Evolutionary conservation across 306 rosid genomes (phyloP), one percentile per base, ranked within the genome.

Genomic region (Vicia faba): DNA sequence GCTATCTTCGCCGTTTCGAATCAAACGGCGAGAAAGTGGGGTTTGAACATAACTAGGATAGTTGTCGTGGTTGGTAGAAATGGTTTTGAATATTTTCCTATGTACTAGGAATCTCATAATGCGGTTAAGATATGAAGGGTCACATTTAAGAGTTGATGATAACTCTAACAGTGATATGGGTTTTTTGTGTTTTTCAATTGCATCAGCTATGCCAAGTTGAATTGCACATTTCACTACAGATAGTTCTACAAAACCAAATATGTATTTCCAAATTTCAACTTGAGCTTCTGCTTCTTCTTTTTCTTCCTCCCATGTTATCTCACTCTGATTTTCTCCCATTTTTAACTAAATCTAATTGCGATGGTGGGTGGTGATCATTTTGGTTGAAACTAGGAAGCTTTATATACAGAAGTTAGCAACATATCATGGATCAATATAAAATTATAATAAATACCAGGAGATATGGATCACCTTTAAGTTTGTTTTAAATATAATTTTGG

Each of bases 201-300:
- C 69, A 8, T 91, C 96, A 0, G 88, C 83, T 62, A 91, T 79
- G 63, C 81, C 81, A 11, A 91, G 88, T 51, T 91, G 86, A 46
- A 91, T 71, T 13, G 85, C 86, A 64, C 96, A 87, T 66, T 79
- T 89, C 19, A 91, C 80, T 1, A 80, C 90, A 0, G 87, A 87
- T 35, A 69, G 35, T 75, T 92, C 95, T 0, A 57, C 75, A 62
- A 82, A 87, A 9, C 97, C 88, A 5, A 82, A 79, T 44, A 78
- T 40, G 76, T 82, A 84, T 25, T 62, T 85, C 86, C 86, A 85
- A 0, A 85, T 71, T 0, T 69, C 60, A 10, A 71, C 13, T 28
- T 72, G 69, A 0, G 85, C 95, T 6, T 49, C 36, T 11, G 68
- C 70, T 28, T 83, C 84, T 55, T 31, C 36, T 31, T 31, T 31